Evolutionary conservation across 768 basidiomycete species (phyloP).

Genomic region (Boletus sp.): DNA sequence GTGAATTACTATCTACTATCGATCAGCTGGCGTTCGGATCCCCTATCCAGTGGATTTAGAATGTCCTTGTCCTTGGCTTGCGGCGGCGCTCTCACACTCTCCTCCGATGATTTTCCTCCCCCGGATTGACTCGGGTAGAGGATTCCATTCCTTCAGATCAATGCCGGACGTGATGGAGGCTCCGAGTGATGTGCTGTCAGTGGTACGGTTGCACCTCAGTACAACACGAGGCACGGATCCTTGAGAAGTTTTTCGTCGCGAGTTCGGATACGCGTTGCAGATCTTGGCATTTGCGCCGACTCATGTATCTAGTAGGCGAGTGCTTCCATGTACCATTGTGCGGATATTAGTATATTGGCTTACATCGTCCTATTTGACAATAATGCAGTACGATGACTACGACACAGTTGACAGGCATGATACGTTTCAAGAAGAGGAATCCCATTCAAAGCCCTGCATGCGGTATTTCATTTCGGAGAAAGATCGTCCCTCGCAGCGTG

Average conservation of each 20-base stretch:
- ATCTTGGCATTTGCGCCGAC: neutral
- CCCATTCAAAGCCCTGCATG: constrained; percentile 1
- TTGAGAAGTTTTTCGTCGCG: neutral
- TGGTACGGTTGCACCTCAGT: neutral
- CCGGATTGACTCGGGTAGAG: neutral
- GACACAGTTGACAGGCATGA: constrained; percentile 1
- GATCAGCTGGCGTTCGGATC: neutral
- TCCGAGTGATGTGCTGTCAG: neutral
- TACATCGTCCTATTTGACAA: neutral
- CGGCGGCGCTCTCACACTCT: neutral
- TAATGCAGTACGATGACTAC: neutral
- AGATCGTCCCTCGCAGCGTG: constrained; percentile 10
- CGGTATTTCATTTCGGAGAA: constrained; percentile 9
- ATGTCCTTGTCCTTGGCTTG: neutral
- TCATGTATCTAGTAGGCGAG: neutral
- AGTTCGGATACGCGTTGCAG: neutral
- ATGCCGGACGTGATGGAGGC: neutral
- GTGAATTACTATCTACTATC: neutral
- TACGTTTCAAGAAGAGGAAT: constrained; percentile 16
- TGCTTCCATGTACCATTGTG: neutral
- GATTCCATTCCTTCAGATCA: constrained; percentile 10
- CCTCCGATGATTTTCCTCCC: neutral
- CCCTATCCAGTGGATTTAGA: neutral
- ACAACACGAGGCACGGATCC: constrained; percentile 1
- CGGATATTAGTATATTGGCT: neutral